Conservation (phyloP, 257 asterid genomes). For the Solanum clarkiae region DNA sequence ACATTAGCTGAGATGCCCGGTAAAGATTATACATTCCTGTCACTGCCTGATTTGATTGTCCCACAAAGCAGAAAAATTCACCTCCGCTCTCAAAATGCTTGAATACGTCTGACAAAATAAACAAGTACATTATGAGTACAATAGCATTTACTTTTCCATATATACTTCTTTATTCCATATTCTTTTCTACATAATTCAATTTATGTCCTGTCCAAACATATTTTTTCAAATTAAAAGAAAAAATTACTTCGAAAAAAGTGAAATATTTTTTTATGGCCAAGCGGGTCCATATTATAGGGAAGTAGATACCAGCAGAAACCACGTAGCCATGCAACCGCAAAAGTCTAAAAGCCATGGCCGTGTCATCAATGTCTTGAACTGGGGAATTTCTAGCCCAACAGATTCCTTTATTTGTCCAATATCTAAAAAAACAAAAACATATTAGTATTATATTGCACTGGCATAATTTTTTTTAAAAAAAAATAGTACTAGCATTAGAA, state of each 20-base stretch:
- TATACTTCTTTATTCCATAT: too few relatives aligned
- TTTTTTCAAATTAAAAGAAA: too few relatives aligned
- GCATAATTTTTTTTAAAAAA: neutral
- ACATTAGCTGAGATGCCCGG: constrained; percentile 69
- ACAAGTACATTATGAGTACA: neutral
- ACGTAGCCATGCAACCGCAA: constrained; percentile 72
- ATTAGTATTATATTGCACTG: neutral
- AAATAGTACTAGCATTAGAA: neutral
- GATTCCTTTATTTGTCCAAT: constrained; percentile 73
- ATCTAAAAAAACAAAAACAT: constrained; percentile 13
- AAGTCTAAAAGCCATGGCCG: constrained; percentile 91
- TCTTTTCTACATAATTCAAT: too few relatives aligned
- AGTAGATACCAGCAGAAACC: constrained; percentile 51
- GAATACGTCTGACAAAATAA: constrained; percentile 45
- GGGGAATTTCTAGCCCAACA: constrained; percentile 80
- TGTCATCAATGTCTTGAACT: constrained; percentile 80
- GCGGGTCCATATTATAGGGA: neutral
- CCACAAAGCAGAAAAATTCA: constrained; percentile 66
- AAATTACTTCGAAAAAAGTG: too few relatives aligned
- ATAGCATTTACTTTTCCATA: too few relatives aligned
- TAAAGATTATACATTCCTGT: constrained; percentile 83
- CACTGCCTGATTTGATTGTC: constrained; percentile 81
- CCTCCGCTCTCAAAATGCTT: constrained; percentile 48
- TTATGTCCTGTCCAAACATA: too few relatives aligned
- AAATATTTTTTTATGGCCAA: neutral